Evolutionary conservation across 768 basidiomycete species (phyloP), one percentile per base, ranked within the genome.

Genomic region (Lentinus tigrinus): DNA sequence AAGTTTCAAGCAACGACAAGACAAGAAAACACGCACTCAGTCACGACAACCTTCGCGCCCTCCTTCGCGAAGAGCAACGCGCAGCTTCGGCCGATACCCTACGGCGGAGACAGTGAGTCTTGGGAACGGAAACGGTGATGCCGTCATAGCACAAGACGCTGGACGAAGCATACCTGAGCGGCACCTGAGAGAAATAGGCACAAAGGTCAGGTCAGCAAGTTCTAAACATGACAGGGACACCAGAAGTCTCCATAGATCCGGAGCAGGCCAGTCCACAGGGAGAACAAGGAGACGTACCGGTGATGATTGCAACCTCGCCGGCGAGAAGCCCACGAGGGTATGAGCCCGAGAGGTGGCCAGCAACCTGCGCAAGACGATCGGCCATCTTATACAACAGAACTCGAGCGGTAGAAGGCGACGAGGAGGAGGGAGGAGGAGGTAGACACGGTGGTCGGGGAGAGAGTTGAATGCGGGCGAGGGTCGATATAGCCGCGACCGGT

Each of bases 221-320:
- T 54, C 36, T 40, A 54, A 51, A 16, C 24, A 39, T 31, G 28
- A 27, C 46, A 54, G 11, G 38, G 8, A 54, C 44, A 36, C 49
- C 56, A 54, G 47, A 31, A 17, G 11, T 8, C 11, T 40, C 36
- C 26, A 27, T n/a, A 28, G 31, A 17, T n/a, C 34, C 34, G 23
- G 28, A 21, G 39, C 19, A 24, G 24, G 51, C 23, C 38, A 21
- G n/a, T 17, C 40, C 17, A 34, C 24, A 8, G 39, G 43, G 39
- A 16, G 31, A 24, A 28, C 36, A 11, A 31, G 31, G 1, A 11
- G 11, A 72, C 82, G 65, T 67, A 87, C 90, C 91, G 49, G 92
- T 94, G 66, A 94, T 86, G 69, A 94, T 92, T 16, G 89, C 91
- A 8, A 93, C 91, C 66, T 93, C 88, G 6, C 85, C 89, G 1